A percentile compares a stretch with the other conserved stretches of the same genome.
phyloP scores from a whole-genome alignment of 1,284 basidiomycete genomes.

The Leccinum pachyderme region DNA sequence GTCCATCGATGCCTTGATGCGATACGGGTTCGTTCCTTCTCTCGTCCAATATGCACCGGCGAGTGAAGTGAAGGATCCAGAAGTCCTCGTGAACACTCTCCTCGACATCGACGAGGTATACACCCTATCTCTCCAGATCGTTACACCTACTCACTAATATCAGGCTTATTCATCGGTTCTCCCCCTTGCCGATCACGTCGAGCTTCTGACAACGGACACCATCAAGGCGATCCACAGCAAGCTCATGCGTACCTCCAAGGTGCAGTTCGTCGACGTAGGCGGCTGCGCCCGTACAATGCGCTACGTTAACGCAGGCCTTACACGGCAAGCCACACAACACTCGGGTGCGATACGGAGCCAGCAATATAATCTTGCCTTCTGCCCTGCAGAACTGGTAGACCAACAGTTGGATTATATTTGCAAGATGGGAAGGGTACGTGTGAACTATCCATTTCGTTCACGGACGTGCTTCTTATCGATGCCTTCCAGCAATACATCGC shows the following conservation, averaged over 20 bases:
- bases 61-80: slow-evolving; percentile 24
- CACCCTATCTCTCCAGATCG: not conserved
- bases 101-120: slow-evolving; percentile 29
- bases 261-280: slow-evolving; percentile 22
- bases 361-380: slow-evolving; percentile 37
- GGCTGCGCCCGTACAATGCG: slow-evolving; percentile 11
- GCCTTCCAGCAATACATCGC: slow-evolving; percentile 35
- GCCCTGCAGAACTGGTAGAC: slow-evolving; percentile 39
- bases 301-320: slow-evolving; percentile 38
- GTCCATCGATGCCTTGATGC: slow-evolving; percentile 30
- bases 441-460: not conserved
- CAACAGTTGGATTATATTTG: slow-evolving; percentile 42
- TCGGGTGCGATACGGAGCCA: slow-evolving; percentile 36
- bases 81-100: slow-evolving; percentile 19
- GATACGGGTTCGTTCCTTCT: slow-evolving; percentile 27
- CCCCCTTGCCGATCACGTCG: slow-evolving; percentile 23
- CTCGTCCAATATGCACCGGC: slow-evolving; percentile 21
- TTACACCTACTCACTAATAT: not conserved
- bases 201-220: slow-evolving; percentile 28
- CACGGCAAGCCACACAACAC: slow-evolving; percentile 36
- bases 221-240: slow-evolving; percentile 31
- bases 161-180: slow-evolving; percentile 28
- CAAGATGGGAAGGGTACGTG: slow-evolving; percentile 38
- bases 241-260: slow-evolving; percentile 35
- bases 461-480: not conserved